Conservation (phyloP, 2,329 filamentous ascomycete species). For the Diaporthe sp. region DNA sequence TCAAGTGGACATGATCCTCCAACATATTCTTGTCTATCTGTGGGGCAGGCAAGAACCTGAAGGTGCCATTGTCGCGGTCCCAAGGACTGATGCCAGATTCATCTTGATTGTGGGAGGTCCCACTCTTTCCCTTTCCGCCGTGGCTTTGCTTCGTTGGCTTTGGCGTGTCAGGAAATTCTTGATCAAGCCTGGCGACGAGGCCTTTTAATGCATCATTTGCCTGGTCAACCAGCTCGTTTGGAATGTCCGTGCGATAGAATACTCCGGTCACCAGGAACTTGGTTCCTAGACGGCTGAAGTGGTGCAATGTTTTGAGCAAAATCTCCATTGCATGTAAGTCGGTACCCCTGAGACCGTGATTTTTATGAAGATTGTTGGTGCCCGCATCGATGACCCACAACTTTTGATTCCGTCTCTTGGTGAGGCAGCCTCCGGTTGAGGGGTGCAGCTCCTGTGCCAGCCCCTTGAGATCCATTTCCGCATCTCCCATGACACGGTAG, state of each 20-base stretch:
- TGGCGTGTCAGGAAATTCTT: not conserved
- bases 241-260: conserved; percentile 44
- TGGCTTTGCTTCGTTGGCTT: not conserved
- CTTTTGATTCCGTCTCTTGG: not conserved
- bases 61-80: not conserved
- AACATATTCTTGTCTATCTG: conserved; percentile 18
- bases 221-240: conserved; percentile 38
- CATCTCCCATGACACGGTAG: conserved; percentile 43
- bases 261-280: conserved; percentile 43
- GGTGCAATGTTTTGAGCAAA: conserved; percentile 5
- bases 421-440: not conserved
- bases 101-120: not conserved
- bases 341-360: conserved; percentile 39
- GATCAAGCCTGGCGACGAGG: conserved; percentile 6
- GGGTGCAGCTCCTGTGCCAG: not conserved
- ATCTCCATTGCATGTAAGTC: conserved; percentile 14
- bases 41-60: conserved; percentile 33
- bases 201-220: conserved; percentile 39
- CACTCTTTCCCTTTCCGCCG: not conserved
- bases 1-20: conserved; percentile 45
- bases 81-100: not conserved
- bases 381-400: conserved; percentile 45
- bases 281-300: conserved; percentile 2
- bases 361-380: conserved; percentile 44
- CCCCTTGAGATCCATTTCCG: not conserved